Conservation (phyloP, 2,329 filamentous ascomycete species). For the Elsinoe australis region DNA sequence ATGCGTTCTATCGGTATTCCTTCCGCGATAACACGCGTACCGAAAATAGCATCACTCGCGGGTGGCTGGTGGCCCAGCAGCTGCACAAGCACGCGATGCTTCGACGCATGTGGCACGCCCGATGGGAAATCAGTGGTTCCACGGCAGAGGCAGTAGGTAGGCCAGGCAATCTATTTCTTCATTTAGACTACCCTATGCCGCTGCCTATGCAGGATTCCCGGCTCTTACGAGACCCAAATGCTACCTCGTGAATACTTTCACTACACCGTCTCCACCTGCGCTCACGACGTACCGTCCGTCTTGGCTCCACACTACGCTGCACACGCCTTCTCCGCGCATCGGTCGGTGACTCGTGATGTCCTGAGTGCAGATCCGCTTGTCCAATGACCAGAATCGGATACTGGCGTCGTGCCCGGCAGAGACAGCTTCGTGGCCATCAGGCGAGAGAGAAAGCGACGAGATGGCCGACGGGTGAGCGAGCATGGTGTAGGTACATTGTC, state of each 20-base stretch:
- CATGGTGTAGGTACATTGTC: constrained; percentile 99
- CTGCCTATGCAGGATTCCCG: background rate
- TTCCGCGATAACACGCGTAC: too few relatives aligned
- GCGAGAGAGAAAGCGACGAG: constrained; percentile 81
- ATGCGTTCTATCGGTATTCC: too few relatives aligned
- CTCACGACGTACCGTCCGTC: constrained; percentile 93
- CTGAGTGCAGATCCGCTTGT: constrained; percentile 91
- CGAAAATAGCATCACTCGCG: too few relatives aligned
- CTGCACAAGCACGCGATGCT: too few relatives aligned
- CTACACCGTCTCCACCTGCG: constrained; percentile 87
- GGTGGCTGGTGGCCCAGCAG: too few relatives aligned
- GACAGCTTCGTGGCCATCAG: constrained; percentile 87
- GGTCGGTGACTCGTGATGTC: constrained; percentile 88
- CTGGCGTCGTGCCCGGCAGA: constrained; percentile 94
- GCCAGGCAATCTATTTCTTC: constrained; percentile 15
- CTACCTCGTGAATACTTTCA: constrained; percentile 67
- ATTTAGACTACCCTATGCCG: constrained; percentile 4
- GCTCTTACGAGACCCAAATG: background rate
- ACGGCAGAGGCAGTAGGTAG: background rate
- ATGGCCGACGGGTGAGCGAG: constrained; percentile 91
- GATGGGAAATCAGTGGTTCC: background rate
- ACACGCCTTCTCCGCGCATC: constrained; percentile 94
- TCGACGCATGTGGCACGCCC: too few relatives aligned
- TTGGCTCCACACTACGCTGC: constrained; percentile 88
- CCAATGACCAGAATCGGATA: constrained; percentile 91